phyloP scores from a whole-genome alignment of 1,139 yeast species.

The Taphrina pruni region DNA sequence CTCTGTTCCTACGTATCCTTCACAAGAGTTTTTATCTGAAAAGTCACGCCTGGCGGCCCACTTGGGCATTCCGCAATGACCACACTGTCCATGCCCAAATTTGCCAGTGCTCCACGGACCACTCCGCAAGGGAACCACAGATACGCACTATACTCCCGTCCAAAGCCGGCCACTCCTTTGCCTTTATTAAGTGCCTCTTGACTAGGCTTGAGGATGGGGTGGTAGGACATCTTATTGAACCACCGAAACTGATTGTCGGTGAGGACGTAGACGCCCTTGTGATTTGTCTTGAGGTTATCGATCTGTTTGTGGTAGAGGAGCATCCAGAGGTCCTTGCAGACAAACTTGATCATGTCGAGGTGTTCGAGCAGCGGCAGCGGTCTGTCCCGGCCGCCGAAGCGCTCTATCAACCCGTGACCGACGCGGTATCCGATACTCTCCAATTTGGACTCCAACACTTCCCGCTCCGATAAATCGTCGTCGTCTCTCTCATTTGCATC shows the following conservation, averaged over 20 bases:
- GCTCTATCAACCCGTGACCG: constrained; percentile 75
- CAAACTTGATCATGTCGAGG: constrained; percentile 83
- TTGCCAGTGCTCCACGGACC: constrained; percentile 75
- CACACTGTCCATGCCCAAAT: constrained; percentile 58
- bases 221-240: constrained; percentile 63
- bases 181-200: constrained; percentile 60
- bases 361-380: constrained; percentile 61
- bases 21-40: constrained; percentile 66
- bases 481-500: not conserved
- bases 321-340: constrained; percentile 91
- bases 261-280: constrained; percentile 74
- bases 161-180: constrained; percentile 46
- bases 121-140: constrained; percentile 85
- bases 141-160: constrained; percentile 50
- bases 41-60: constrained; percentile 67
- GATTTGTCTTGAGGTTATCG: constrained; percentile 90
- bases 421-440: constrained; percentile 75
- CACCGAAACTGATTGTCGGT: constrained; percentile 69
- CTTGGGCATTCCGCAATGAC: constrained; percentile 46
- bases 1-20: constrained; percentile 13
- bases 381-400: constrained; percentile 65
- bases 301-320: constrained; percentile 80
- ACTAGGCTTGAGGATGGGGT: constrained; percentile 47
- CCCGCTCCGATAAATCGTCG: constrained; percentile 21
- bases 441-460: constrained; percentile 49